These are phyloP conservation scores for Helotiales sp. DNA, from an alignment of 2,329 filamentous ascomycete genomes.

Conservation along the genomic window DNA sequence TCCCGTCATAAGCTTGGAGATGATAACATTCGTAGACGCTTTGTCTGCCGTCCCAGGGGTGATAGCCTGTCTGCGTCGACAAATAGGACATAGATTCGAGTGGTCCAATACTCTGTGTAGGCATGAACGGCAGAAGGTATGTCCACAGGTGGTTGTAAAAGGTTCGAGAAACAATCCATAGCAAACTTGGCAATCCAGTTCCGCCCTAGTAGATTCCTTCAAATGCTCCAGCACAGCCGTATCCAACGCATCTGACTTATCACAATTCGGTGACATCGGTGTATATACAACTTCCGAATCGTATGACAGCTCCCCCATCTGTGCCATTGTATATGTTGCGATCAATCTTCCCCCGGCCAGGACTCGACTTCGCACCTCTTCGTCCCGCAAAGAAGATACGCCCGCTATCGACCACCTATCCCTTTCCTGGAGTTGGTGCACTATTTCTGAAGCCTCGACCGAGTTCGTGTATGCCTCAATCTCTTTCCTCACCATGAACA, in stretches of 20 bases:
- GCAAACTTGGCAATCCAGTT: slow-evolving; percentile 89
- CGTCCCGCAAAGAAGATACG: slow-evolving; percentile 48
- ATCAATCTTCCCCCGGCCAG: slow-evolving; percentile 63
- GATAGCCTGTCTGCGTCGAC: slow-evolving; percentile 67
- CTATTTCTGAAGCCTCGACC: slow-evolving; percentile 45
- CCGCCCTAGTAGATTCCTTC: slow-evolving; percentile 65
- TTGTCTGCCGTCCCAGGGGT: slow-evolving; percentile 46
- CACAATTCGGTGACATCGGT: slow-evolving; percentile 35
- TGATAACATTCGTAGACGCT: slow-evolving; percentile 63
- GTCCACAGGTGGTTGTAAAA: slow-evolving; percentile 82
- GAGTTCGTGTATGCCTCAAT: slow-evolving; percentile 50
- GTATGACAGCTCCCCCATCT: slow-evolving; percentile 62
- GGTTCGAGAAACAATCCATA: slow-evolving; percentile 82
- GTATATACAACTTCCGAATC: slow-evolving; percentile 60
- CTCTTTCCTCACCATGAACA: slow-evolving; percentile 62
- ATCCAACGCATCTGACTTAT: slow-evolving; percentile 48
- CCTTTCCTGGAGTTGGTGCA: slow-evolving; percentile 47
- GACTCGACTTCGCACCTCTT: slow-evolving; percentile 44
- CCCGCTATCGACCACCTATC: slow-evolving; percentile 50
- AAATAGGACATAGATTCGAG: slow-evolving; percentile 79
- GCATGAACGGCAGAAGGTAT: slow-evolving; percentile 86
- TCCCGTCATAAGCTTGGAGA: slow-evolving; percentile 66
- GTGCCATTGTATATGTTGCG: slow-evolving; percentile 69
- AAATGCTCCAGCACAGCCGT: slow-evolving; percentile 58
- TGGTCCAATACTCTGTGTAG: slow-evolving; percentile 78